Evolutionary conservation across 2,329 filamentous ascomycete species (phyloP).

Genomic region (Neofusicoccum cordaticola): DNA sequence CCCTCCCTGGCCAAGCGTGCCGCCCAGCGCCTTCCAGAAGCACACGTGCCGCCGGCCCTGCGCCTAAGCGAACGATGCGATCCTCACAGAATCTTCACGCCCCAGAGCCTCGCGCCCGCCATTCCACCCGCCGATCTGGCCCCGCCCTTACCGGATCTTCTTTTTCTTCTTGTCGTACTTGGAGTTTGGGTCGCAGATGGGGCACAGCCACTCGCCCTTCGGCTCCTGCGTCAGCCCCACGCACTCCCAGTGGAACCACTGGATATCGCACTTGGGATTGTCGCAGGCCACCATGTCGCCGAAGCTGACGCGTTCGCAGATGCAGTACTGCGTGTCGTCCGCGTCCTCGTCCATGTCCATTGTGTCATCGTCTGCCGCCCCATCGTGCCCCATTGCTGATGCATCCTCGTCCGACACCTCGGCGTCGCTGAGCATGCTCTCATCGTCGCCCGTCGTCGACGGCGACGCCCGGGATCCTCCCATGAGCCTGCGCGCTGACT

Average conservation of each 20-base stretch:
- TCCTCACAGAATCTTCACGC: not conserved
- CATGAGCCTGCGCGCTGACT: constrained; percentile 36
- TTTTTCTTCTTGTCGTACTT: constrained; percentile 40
- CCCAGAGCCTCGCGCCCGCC: not conserved
- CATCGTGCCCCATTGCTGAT: constrained; percentile 48
- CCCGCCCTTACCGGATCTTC: constrained; percentile 29
- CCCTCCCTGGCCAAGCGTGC: not conserved
- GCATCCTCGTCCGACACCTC: constrained; percentile 47
- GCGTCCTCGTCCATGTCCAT: constrained; percentile 67
- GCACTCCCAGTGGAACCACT: constrained; percentile 83
- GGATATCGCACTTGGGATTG: constrained; percentile 74
- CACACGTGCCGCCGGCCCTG: not conserved
- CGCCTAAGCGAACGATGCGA: constrained; percentile 7
- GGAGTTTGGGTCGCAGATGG: constrained; percentile 27
- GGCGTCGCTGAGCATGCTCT: constrained; percentile 53
- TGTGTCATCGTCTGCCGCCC: constrained; percentile 72
- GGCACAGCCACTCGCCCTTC: constrained; percentile 51
- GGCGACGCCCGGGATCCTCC: constrained; percentile 37
- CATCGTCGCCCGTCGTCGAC: constrained; percentile 48
- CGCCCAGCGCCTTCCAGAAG: not conserved
- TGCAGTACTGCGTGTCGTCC: constrained; percentile 75
- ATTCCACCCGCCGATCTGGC: not conserved
- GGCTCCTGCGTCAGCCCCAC: constrained; percentile 51
- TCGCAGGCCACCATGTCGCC: constrained; percentile 89
- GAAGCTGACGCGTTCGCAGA: constrained; percentile 79